Percentiles rank a stretch among this genome's conserved stretches.
These are phyloP conservation scores for Stylosanthes scabra DNA, from an alignment of 331 rosid genomes.

Conservation along the genomic window DNA sequence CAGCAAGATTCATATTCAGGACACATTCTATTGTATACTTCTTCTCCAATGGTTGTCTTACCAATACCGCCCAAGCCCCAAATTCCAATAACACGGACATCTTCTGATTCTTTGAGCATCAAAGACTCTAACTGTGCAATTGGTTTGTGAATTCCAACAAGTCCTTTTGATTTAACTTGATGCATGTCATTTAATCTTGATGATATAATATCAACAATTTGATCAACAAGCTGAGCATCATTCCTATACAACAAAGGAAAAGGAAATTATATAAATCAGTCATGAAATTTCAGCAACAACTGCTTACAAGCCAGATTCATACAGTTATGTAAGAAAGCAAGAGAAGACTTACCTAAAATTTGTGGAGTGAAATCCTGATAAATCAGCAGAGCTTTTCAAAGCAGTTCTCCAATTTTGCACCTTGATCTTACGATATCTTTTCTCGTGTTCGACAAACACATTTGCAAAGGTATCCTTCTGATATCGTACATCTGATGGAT, in stretches of 20 bases:
- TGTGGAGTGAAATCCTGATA: conserved; percentile 31
- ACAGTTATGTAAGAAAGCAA: not conserved
- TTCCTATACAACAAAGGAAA: conserved; percentile 1
- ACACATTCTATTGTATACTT: not conserved
- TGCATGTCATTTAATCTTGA: not conserved
- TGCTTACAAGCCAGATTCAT: not conserved
- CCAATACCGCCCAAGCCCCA: conserved; percentile 27
- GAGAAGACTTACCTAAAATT: not conserved
- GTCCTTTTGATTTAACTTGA: not conserved
- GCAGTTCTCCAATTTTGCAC: conserved; percentile 26
- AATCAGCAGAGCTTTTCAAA: conserved; percentile 24
- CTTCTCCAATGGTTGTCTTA: conserved; percentile 12
- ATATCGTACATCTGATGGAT: conserved; percentile 30
- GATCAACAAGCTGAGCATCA: not conserved
- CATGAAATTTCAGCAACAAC: not conserved
- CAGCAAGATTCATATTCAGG: not conserved
- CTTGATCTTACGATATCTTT: not conserved
- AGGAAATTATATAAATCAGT: not conserved
- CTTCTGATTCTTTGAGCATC: not conserved
- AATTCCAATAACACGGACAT: not conserved
- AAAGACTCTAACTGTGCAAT: not conserved
- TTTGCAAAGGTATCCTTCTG: conserved; percentile 12
- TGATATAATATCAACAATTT: not conserved
- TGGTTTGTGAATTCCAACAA: not conserved
- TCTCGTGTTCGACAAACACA: conserved; percentile 9